Evolutionary conservation across 768 basidiomycete genomes (phyloP).

Genomic region (Leccinum subgranulosum): DNA sequence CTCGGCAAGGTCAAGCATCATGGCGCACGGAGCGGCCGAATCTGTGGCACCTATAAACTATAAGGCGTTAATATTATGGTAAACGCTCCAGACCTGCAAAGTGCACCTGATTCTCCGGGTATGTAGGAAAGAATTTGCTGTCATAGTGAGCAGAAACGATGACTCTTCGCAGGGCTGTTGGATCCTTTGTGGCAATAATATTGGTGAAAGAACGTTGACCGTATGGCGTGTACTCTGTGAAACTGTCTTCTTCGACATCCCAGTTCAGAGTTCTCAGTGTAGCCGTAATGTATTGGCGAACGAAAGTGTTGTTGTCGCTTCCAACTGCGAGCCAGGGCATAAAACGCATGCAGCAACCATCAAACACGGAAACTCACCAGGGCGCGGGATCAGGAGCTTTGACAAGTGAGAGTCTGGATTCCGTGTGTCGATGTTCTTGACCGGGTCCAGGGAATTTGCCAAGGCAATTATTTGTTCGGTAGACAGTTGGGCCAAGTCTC

Average conservation of each 20-base stretch:
- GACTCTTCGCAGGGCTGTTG: constrained; percentile 74
- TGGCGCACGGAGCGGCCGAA: constrained; percentile 92
- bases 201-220: constrained; percentile 82
- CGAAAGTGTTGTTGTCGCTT: constrained; percentile 75
- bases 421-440: constrained; percentile 62
- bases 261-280: constrained; percentile 72
- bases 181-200: constrained; percentile 93
- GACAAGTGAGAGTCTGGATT: constrained; percentile 74
- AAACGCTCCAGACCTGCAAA: neutral
- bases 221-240: constrained; percentile 76
- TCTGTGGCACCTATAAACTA: constrained; percentile 98
- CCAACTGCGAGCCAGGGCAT: constrained; percentile 43
- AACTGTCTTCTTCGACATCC: constrained; percentile 85
- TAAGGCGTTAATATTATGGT: constrained; percentile 11
- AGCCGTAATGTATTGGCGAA: constrained; percentile 77
- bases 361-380: constrained; percentile 47
- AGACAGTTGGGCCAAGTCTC: constrained; percentile 44
- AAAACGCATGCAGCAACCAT: neutral
- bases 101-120: constrained; percentile 72
- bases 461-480: constrained; percentile 49
- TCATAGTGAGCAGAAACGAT: constrained; percentile 93
- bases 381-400: constrained; percentile 81
- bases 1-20: constrained; percentile 91
- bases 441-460: constrained; percentile 56
- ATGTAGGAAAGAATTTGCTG: constrained; percentile 78